Evolutionary conservation across 805 yeast species (phyloP).

Genomic region (Starmerella vitae): DNA sequence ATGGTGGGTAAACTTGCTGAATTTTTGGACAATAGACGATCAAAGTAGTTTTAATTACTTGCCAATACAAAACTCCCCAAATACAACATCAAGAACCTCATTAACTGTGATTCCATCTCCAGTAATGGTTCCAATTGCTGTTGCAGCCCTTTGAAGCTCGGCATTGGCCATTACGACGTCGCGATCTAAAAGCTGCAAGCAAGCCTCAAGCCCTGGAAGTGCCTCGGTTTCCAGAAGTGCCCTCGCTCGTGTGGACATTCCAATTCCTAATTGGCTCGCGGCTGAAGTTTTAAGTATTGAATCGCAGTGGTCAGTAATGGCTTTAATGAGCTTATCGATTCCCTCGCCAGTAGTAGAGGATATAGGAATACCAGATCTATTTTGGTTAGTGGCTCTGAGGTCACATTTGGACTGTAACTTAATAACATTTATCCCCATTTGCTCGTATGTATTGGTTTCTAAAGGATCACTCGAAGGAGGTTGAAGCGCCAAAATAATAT

Average conservation of each 20-base stretch:
- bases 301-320: conserved; percentile 37
- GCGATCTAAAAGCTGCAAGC: conserved; percentile 22
- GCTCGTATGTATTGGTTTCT: conserved; percentile 14
- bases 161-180: conserved; percentile 78
- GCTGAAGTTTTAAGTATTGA: conserved; percentile 28
- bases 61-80: conserved; percentile 87
- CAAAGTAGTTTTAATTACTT: conserved; percentile 34
- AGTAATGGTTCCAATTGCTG: conserved; percentile 83
- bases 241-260: conserved; percentile 59
- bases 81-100: conserved; percentile 81
- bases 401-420: conserved; percentile 28
- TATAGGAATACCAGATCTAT: conserved; percentile 24
- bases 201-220: conserved; percentile 48
- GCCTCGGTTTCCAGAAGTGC: conserved; percentile 70
- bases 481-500: conserved; percentile 53
- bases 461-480: conserved; percentile 26
- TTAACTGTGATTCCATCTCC: conserved; percentile 83
- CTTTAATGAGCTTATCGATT: conserved; percentile 33
- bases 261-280: conserved; percentile 41
- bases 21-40: conserved; percentile 20
- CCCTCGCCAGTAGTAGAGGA: conserved; percentile 56
- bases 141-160: conserved; percentile 55
- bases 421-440: conserved; percentile 20
- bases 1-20: conserved; percentile 30
- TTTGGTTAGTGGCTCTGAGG: conserved; percentile 7